A percentile compares a stretch with the other conserved stretches of the same genome.
Evolutionary conservation across 352 stramenopile species (phyloP).

Genomic region (Globisporangium viniferum): DNA sequence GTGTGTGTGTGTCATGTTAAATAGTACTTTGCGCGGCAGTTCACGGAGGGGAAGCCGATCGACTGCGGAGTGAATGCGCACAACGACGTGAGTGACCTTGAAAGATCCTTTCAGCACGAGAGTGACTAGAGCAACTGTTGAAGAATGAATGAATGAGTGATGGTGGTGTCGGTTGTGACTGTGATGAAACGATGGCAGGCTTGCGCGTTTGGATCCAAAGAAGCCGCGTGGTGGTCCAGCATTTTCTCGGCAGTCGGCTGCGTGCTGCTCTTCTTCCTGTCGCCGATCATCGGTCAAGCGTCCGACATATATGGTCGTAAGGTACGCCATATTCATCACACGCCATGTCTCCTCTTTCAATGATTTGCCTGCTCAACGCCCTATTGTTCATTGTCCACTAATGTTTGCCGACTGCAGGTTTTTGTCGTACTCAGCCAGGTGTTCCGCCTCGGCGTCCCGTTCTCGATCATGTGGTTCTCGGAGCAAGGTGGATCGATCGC

Average conservation of each 20-base stretch:
- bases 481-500: slow-evolving; percentile 48
- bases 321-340: slow-evolving; percentile 24
- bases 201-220: slow-evolving; percentile 59
- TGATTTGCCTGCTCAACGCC: not conserved
- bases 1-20: slow-evolving; percentile 1
- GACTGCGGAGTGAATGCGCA: slow-evolving; percentile 52
- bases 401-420: slow-evolving; percentile 23
- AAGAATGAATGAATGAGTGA: slow-evolving; percentile 5
- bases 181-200: slow-evolving; percentile 22
- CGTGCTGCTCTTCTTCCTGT: slow-evolving; percentile 60
- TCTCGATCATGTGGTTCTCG: slow-evolving; percentile 71
- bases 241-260: slow-evolving; percentile 65
- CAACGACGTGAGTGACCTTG: slow-evolving; percentile 24
- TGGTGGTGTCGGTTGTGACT: not conserved
- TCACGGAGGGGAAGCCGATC: slow-evolving; percentile 42
- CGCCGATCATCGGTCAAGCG: slow-evolving; percentile 65
- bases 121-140: not conserved
- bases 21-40: slow-evolving; percentile 72
- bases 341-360: not conserved
- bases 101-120: not conserved
- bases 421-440: slow-evolving; percentile 73
- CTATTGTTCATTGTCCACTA: not conserved
- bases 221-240: slow-evolving; percentile 71
- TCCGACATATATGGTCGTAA: slow-evolving; percentile 78
- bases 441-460: slow-evolving; percentile 53